phyloP scores from a whole-genome alignment of 192 early-diverging fungal species.

The Umbelopsis sp. region DNA sequence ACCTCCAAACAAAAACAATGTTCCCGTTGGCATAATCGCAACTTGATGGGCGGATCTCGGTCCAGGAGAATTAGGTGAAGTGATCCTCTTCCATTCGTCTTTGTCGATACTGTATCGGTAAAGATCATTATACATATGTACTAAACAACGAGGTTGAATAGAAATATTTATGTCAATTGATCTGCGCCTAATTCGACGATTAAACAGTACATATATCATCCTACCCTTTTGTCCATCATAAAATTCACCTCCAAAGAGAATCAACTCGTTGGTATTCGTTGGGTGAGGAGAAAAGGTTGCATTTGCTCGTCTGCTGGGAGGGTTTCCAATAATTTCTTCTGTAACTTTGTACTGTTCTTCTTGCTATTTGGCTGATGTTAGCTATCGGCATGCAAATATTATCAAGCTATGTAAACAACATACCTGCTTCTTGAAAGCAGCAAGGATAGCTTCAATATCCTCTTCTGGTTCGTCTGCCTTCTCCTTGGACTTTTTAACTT shows the following conservation, averaged over 20 bases:
- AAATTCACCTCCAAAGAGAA: slow-evolving; percentile 73
- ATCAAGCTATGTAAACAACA: slow-evolving; percentile 4
- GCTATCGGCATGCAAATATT: background rate
- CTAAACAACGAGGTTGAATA: background rate
- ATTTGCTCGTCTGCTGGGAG: slow-evolving; percentile 57
- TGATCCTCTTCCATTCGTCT: slow-evolving; percentile 69
- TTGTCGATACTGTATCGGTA: slow-evolving; percentile 67
- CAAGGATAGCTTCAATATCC: slow-evolving; percentile 69
- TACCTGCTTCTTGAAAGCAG: slow-evolving; percentile 58
- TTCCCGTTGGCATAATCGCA: slow-evolving; percentile 58
- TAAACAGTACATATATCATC: background rate
- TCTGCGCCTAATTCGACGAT: background rate
- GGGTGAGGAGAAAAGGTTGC: slow-evolving; percentile 63
- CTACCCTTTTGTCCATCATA: slow-evolving; percentile 54
- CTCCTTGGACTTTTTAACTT: slow-evolving; percentile 45
- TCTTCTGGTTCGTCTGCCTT: slow-evolving; percentile 56
- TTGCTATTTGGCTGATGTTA: slow-evolving; percentile 34
- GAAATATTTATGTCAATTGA: too few species aligned
- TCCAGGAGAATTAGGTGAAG: slow-evolving; percentile 63
- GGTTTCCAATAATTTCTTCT: slow-evolving; percentile 53
- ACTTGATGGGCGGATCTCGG: slow-evolving; percentile 73
- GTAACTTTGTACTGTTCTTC: slow-evolving; percentile 52
- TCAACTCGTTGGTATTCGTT: slow-evolving; percentile 54
- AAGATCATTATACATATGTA: slow-evolving; percentile 65
- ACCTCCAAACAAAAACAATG: slow-evolving; percentile 67